These are phyloP conservation scores for Eremochloa ophiuroides DNA, from an alignment of 176 grass and related monocot genomes.

Conservation along the genomic window DNA sequence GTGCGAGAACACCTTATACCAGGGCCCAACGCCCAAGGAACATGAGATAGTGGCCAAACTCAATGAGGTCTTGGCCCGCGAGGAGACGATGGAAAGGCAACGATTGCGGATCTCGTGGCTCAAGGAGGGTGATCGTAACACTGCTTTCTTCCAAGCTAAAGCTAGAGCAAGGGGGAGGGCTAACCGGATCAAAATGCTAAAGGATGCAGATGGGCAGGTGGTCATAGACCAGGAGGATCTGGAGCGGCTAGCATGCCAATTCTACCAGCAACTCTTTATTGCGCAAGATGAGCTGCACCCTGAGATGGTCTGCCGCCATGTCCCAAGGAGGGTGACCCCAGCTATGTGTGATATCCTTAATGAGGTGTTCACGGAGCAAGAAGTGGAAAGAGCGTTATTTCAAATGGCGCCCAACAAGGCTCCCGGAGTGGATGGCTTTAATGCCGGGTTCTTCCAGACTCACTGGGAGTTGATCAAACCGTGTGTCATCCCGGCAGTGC, in stretches of 20 bases:
- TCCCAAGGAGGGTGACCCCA: neutral
- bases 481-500: neutral
- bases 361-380: rapidly evolving
- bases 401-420: neutral
- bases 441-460: neutral
- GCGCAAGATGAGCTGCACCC: neutral
- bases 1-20: rapidly evolving
- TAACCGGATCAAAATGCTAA: neutral
- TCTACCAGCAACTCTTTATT: neutral
- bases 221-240: neutral
- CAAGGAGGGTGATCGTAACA: neutral
- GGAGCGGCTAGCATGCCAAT: neutral
- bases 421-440: neutral
- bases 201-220: neutral
- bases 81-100: neutral
- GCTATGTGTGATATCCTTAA: neutral
- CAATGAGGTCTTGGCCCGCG: neutral
- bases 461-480: neutral
- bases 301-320: neutral
- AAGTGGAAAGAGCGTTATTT: neutral
- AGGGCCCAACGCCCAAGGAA: neutral
- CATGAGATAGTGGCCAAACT: neutral
- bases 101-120: neutral
- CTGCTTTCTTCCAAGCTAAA: neutral
- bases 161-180: too few species aligned